Percentiles rank a stretch among this genome's conserved stretches.
Conservation (phyloP, 2,329 filamentous ascomycete genomes). For the Colletotrichum falcatum region DNA sequence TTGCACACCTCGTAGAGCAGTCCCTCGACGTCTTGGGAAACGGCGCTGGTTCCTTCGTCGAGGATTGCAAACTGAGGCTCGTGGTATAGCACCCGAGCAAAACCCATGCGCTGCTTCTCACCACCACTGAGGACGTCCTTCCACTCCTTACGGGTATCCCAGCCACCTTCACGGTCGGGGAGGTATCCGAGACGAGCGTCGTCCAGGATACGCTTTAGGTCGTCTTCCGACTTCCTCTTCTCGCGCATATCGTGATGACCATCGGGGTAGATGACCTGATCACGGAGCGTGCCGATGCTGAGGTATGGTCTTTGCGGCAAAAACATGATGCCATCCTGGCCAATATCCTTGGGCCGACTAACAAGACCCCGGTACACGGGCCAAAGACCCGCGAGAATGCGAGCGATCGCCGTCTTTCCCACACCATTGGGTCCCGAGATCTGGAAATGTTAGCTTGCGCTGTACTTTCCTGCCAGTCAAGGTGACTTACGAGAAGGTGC, state of each 20-base stretch:
- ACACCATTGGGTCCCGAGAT: conserved; percentile 96
- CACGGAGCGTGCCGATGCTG: conserved; percentile 89
- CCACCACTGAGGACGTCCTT: conserved; percentile 97
- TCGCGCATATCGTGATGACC: conserved; percentile 94
- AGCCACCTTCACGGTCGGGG: conserved; percentile 91
- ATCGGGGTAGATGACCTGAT: conserved; percentile 98
- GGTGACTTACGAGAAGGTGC: conserved; percentile 75
- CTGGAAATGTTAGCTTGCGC: conserved; percentile 46
- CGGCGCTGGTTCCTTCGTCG: conserved; percentile 94
- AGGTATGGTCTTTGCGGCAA: conserved; percentile 94
- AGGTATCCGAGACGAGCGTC: conserved; percentile 90
- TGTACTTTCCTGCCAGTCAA: neutral
- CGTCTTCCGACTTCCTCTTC: conserved; percentile 79
- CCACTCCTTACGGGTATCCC: conserved; percentile 98
- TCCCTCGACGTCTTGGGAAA: conserved; percentile 94
- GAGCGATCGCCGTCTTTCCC: conserved; percentile 89
- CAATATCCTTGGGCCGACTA: conserved; percentile 82
- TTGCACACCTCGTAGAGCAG: conserved; percentile 94
- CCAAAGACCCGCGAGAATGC: conserved; percentile 93
- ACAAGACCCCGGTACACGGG: conserved; percentile 94
- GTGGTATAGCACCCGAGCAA: conserved; percentile 92
- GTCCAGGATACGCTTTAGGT: conserved; percentile 83
- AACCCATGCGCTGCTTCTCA: conserved; percentile 95
- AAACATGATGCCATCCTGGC: conserved; percentile 97
- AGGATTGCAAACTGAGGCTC: conserved; percentile 95